Conservation (phyloP, 148 eudicot genomes). For the Rhododendron simsii region DNA sequence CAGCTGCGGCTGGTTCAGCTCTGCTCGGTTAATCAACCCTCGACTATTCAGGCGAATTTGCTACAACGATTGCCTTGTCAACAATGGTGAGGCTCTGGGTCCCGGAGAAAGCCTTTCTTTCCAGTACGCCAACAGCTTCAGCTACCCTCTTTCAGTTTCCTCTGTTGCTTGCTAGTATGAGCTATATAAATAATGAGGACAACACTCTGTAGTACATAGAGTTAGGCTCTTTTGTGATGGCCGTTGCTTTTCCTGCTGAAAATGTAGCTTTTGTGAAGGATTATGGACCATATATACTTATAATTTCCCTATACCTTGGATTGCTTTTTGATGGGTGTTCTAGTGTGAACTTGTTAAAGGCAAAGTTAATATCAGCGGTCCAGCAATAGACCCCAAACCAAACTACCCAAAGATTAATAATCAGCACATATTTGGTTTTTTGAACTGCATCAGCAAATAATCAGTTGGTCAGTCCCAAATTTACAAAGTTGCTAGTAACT, state of each 20-base stretch:
- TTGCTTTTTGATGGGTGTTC: neutral
- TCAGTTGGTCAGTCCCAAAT: neutral
- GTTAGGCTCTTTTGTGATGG: neutral
- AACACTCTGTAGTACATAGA: neutral
- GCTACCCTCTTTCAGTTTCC: constrained; percentile 53
- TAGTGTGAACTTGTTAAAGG: neutral
- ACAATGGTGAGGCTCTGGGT: constrained; percentile 39
- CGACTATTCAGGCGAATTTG: constrained; percentile 34
- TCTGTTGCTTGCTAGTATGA: constrained; percentile 30
- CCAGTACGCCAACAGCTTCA: constrained; percentile 42
- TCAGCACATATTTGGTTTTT: neutral
- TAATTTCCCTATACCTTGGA: neutral
- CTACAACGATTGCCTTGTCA: constrained; percentile 69
- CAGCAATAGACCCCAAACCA: neutral
- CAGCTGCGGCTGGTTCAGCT: constrained; percentile 80
- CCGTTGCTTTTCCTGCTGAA: neutral
- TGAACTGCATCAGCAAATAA: too few species aligned
- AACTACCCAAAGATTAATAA: neutral
- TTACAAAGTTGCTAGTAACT: neutral
- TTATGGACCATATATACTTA: neutral
- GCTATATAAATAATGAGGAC: neutral
- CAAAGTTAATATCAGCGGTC: neutral
- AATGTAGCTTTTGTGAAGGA: neutral
- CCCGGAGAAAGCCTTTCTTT: constrained; percentile 44
- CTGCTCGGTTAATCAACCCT: constrained; percentile 51